These are phyloP conservation scores for Xylaria digitata DNA, from an alignment of 2,329 filamentous ascomycete species.

Conservation along the genomic window DNA sequence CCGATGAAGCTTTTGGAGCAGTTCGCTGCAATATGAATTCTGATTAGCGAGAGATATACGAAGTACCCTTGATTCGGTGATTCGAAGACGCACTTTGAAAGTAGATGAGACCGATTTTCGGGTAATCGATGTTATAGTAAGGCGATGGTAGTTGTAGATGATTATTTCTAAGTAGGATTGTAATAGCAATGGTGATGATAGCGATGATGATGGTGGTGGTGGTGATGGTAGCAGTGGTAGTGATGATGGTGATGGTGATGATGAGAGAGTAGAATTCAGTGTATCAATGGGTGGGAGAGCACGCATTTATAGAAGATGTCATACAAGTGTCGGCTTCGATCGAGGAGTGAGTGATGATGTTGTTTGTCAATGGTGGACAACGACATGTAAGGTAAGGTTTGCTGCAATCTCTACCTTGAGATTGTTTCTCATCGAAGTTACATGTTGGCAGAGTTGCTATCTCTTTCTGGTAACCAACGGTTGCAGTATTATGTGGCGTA, in stretches of 20 bases:
- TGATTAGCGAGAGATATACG: slow-evolving; percentile 12
- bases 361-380: slow-evolving; percentile 30
- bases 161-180: slow-evolving; percentile 1
- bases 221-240: neutral
- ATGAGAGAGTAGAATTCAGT: slow-evolving; percentile 34
- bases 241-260: slow-evolving; percentile 25
- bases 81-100: slow-evolving; percentile 20
- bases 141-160: slow-evolving; percentile 6
- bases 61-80: neutral
- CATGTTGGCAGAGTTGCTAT: slow-evolving; percentile 25
- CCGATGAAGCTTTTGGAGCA: neutral
- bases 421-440: slow-evolving; percentile 21
- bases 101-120: slow-evolving; percentile 11
- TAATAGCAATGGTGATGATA: neutral
- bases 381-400: slow-evolving; percentile 25
- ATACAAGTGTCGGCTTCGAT: slow-evolving; percentile 25
- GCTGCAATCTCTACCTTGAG: slow-evolving; percentile 35
- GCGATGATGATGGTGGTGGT: slow-evolving; percentile 2
- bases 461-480: slow-evolving; percentile 29
- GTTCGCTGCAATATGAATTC: neutral
- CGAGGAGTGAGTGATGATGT: slow-evolving; percentile 17
- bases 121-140: slow-evolving; percentile 2
- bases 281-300: slow-evolving; percentile 39
- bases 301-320: slow-evolving; percentile 43
- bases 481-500: slow-evolving; percentile 23